A percentile compares a stretch with the other conserved stretches of the same genome.
Conservation (phyloP, 2,329 filamentous ascomycete species). For the Aureobasidium vineae region DNA sequence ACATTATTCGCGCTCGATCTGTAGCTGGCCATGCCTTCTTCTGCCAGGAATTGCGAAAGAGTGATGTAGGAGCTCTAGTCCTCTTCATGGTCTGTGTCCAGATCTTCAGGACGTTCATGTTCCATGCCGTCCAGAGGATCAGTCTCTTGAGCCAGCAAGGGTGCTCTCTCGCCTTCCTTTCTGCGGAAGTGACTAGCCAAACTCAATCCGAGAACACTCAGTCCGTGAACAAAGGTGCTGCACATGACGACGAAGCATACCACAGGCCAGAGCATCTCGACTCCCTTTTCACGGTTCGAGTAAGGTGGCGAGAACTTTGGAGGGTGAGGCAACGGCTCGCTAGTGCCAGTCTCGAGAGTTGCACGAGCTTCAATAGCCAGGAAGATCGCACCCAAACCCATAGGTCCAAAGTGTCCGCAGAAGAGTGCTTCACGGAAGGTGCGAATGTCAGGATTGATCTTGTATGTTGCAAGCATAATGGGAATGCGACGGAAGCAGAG, state of each 20-base stretch:
- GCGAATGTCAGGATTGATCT: conserved; percentile 49
- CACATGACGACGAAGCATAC: conserved; percentile 56
- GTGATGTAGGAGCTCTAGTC: neutral
- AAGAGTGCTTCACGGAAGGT: conserved; percentile 56
- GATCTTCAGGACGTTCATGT: conserved; percentile 38
- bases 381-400: conserved; percentile 58
- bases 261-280: conserved; percentile 54
- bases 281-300: conserved; percentile 40
- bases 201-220: conserved; percentile 53
- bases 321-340: conserved; percentile 47
- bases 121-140: conserved; percentile 53
- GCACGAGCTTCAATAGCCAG: conserved; percentile 56
- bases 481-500: conserved; percentile 55
- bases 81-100: neutral
- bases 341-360: conserved; percentile 52
- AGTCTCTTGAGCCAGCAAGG: conserved; percentile 51
- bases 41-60: neutral
- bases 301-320: conserved; percentile 40
- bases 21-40: neutral
- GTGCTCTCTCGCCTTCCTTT: conserved; percentile 49
- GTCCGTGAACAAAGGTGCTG: conserved; percentile 55
- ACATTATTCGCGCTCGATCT: neutral
- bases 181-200: conserved; percentile 50
- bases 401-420: conserved; percentile 57
- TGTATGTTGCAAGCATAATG: conserved; percentile 50